Evolutionary conservation across 176 grass and related monocot genomes (phyloP).

Genomic region (Musa itinerans): DNA sequence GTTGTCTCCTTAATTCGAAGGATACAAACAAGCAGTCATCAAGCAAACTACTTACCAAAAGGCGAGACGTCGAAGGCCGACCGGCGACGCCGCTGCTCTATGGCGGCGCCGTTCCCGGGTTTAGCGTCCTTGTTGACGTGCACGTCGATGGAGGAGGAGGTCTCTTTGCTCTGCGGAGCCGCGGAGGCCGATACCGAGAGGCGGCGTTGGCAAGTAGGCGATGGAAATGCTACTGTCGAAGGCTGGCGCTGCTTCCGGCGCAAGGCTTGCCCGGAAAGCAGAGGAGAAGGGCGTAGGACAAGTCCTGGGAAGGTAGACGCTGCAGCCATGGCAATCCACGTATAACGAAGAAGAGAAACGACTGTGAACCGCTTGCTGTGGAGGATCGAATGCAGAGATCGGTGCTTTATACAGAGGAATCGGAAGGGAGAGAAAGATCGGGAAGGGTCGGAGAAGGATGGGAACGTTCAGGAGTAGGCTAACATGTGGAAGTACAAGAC

Average conservation of each 20-base stretch:
- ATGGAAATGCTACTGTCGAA: background rate
- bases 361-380: background rate
- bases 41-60: constrained; percentile 37
- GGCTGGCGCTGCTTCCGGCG: background rate
- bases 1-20: no score
- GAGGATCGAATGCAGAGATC: background rate
- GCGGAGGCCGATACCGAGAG: constrained; percentile 25
- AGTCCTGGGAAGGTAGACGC: background rate
- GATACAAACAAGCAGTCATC: no score
- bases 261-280: background rate
- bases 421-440: background rate
- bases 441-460: background rate
- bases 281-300: background rate
- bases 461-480: background rate
- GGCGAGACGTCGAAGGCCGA: constrained; percentile 30
- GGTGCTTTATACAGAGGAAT: background rate
- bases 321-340: background rate
- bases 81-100: constrained; percentile 43
- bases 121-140: constrained; percentile 29
- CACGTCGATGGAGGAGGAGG: constrained; percentile 36
- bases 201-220: background rate
- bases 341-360: background rate
- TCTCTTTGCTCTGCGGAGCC: constrained; percentile 43
- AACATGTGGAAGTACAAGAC: no score
- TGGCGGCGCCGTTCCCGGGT: constrained; percentile 19